phyloP scores from a whole-genome alignment of 345 rosid species.

The Geranium brycei region DNA sequence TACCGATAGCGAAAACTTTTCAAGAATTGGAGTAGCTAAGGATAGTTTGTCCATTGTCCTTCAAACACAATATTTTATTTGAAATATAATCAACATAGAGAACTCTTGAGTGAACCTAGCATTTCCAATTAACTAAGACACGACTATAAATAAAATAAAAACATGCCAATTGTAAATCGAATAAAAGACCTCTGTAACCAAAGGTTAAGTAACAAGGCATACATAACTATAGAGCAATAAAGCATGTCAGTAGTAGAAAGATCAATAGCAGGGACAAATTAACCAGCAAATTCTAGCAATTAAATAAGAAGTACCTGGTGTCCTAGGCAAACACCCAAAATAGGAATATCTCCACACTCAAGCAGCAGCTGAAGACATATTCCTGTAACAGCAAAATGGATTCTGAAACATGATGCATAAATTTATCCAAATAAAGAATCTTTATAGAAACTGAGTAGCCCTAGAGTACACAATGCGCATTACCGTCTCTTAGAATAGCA shows the following conservation, averaged over 20 bases:
- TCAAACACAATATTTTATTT: no score
- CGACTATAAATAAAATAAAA: no score
- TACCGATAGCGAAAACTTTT: no score
- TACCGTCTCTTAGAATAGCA: neutral
- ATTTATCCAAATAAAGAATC: slow-evolving; percentile 3
- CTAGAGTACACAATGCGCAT: neutral
- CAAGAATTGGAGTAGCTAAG: no score
- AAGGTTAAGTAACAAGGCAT: no score
- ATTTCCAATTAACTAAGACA: no score
- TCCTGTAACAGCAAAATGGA: slow-evolving; percentile 40
- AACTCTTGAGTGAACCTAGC: no score
- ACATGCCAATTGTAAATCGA: no score
- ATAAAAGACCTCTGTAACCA: no score
- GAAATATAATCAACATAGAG: no score
- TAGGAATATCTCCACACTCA: slow-evolving; percentile 76
- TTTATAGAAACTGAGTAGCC: neutral
- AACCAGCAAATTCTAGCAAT: neutral
- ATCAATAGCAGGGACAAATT: neutral
- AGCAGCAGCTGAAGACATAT: slow-evolving; percentile 71
- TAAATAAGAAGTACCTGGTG: slow-evolving; percentile 53
- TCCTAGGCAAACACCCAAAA: slow-evolving; percentile 89
- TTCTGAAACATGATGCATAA: slow-evolving; percentile 12
- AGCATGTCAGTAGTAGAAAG: neutral
- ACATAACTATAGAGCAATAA: no score
- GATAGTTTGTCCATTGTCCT: no score